Base-by-base conservation (phyloP, 345 rosid species). In the Mercurialis annua region DNA sequence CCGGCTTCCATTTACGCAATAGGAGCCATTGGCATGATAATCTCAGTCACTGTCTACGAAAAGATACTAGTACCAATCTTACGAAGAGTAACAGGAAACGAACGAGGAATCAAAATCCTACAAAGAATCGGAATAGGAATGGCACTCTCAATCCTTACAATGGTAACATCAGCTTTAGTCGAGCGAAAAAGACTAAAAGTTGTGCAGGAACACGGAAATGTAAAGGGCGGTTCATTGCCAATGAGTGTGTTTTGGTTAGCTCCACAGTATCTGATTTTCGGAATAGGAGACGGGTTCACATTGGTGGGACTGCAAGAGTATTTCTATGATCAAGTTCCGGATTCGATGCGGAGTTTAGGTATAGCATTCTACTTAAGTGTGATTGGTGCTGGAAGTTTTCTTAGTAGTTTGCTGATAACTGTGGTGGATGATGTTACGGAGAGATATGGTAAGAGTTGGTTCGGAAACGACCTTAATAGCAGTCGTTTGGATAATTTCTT, bases 321-420 rank as follows among this genome's bases (percentile, higher is more conserved):
- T 62, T 93, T 93, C 68, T 90, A 93, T 16, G 96, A 93, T 63
- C 98, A 93, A 79, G 98, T 93, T 40, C 97, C 98, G 0, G 97
- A 93, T 75, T 82, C 92, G 0, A 93, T 93, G 98, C 78, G 98
- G 73, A 93, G 95, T 75, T 64, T 93, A 70, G 98, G 98, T 46
- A 90, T 93, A 49, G 98, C 98, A 8, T 80, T 90, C 27, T 93
- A 90, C 80, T 81, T 90, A 1, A 89, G 98, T 44, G 96, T 89
- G 53, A 48, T 90, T 3, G 98, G 97, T 4, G 87, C 94, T 0
- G 85, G 86, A 33, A 94, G 78, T 66, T 94, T 94, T 72, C 73
- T 81, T 0, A 94, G 96, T 72, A 90, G 92, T 62, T 31, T 87
- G 43, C 62, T 94, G 70, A 94, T 94, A 69, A 82, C 91, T 6